Evolutionary conservation across 2,329 filamentous ascomycete genomes (phyloP).

Genomic region (Leptodontidium sp.): DNA sequence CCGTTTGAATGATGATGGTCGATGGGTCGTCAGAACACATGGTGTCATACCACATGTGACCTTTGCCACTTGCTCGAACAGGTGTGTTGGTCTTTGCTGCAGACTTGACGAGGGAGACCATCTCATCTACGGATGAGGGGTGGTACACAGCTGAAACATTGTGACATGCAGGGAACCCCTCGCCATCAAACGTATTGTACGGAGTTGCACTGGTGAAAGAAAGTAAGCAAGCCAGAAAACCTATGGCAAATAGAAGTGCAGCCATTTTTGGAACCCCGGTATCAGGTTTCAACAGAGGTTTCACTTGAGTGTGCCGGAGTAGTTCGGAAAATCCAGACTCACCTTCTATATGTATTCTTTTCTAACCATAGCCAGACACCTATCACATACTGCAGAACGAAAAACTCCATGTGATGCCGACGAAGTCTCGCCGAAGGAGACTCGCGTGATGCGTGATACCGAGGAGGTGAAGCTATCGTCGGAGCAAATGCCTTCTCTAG

Average conservation of each 20-base stretch:
- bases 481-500: conserved; percentile 4
- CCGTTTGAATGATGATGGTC: conserved; percentile 34
- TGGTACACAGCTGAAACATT: conserved; percentile 31
- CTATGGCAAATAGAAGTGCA: not conserved
- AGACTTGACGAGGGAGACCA: conserved; percentile 32
- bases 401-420: conserved; percentile 13
- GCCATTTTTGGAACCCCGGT: not conserved
- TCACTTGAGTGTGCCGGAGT: no score
- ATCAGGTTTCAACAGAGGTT: not conserved
- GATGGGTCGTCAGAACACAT: conserved; percentile 34
- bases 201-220: not conserved
- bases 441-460: conserved; percentile 8
- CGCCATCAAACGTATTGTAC: conserved; percentile 35
- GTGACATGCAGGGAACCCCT: conserved; percentile 33
- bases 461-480: conserved; percentile 3
- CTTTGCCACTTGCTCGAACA: conserved; percentile 34
- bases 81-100: conserved; percentile 29
- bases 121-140: conserved; percentile 27
- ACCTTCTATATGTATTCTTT: not conserved
- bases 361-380: not conserved
- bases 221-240: not conserved
- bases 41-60: conserved; percentile 38
- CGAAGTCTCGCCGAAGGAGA: not conserved
- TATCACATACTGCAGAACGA: not conserved
- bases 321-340: not conserved